Percentiles rank a stretch among this genome's conserved stretches.
These are phyloP conservation scores for Sungouiozyma ichnusensis DNA, from an alignment of 805 yeast genomes.

Conservation along the genomic window DNA sequence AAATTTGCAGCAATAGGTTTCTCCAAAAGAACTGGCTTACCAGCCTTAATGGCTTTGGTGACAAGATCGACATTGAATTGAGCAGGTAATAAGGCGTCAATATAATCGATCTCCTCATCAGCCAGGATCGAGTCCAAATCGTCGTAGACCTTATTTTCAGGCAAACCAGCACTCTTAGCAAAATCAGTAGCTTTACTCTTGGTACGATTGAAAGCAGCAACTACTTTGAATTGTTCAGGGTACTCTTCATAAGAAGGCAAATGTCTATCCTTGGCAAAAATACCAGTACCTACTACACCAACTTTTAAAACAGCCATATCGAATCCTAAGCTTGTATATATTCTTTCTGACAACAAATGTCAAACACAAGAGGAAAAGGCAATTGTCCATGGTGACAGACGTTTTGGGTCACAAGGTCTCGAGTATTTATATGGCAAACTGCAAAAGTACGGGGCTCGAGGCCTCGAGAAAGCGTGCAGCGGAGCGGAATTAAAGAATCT, in stretches of 20 bases:
- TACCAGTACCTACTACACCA: conserved; percentile 73
- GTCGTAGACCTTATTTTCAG: conserved; percentile 43
- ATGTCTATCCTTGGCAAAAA: conserved; percentile 79
- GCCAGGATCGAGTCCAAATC: conserved; percentile 52
- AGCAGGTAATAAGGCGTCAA: conserved; percentile 86
- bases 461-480: too few species aligned
- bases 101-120: conserved; percentile 58
- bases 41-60: conserved; percentile 55
- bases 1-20: conserved; percentile 88
- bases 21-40: conserved; percentile 74
- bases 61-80: conserved; percentile 65
- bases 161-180: conserved; percentile 51
- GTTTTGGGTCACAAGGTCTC: too few species aligned
- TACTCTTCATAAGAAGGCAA: conserved; percentile 56
- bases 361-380: too few species aligned
- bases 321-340: too few species aligned
- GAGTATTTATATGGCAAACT: too few species aligned
- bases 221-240: conserved; percentile 42
- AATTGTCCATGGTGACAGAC: too few species aligned
- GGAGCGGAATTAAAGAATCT: too few species aligned
- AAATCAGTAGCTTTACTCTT: conserved; percentile 71
- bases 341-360: too few species aligned
- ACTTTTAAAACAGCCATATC: conserved; percentile 37
- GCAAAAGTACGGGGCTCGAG: too few species aligned
- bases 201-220: conserved; percentile 77